Evolutionary conservation across 352 stramenopile species (phyloP).

Genomic region (Phytophthora cactorum): DNA sequence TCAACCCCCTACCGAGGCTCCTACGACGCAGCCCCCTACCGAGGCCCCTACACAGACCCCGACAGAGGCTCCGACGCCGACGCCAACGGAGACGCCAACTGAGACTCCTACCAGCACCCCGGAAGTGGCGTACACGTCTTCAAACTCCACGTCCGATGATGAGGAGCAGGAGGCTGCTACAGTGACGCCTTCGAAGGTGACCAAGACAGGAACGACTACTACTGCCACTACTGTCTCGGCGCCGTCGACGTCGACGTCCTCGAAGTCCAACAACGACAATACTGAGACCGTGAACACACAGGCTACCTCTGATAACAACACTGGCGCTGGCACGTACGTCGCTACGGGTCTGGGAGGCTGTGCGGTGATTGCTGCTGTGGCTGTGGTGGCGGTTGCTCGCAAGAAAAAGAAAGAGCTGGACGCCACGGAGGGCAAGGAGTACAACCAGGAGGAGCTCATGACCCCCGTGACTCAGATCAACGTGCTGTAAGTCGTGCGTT

Average conservation of each 20-base stretch:
- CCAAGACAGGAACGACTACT: constrained; percentile 11
- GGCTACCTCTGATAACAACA: not conserved
- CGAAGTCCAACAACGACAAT: constrained; percentile 7
- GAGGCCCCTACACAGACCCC: constrained; percentile 2
- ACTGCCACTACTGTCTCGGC: constrained; percentile 12
- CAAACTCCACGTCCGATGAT: constrained; percentile 24
- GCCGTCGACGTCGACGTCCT: constrained; percentile 18
- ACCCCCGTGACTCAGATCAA: constrained; percentile 56
- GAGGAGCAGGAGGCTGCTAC: constrained; percentile 29
- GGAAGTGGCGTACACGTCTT: constrained; percentile 13
- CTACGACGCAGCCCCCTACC: not conserved
- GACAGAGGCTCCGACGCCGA: constrained; percentile 14
- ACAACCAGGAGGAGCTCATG: constrained; percentile 39
- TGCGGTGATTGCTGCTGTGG: constrained; percentile 36
- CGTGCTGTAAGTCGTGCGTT: constrained; percentile 36
- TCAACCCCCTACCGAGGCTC: not conserved
- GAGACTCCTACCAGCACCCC: constrained; percentile 17
- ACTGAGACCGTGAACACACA: constrained; percentile 26
- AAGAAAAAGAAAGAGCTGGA: constrained; percentile 69
- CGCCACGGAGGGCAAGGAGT: constrained; percentile 37
- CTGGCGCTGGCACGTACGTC: constrained; percentile 18
- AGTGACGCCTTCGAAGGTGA: constrained; percentile 17
- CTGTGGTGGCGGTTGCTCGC: constrained; percentile 47
- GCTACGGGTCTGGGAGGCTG: constrained; percentile 22
- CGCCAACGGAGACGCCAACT: constrained; percentile 9